Base-by-base conservation (phyloP, 352 stramenopile species). In the Pythium angustatum region DNA sequence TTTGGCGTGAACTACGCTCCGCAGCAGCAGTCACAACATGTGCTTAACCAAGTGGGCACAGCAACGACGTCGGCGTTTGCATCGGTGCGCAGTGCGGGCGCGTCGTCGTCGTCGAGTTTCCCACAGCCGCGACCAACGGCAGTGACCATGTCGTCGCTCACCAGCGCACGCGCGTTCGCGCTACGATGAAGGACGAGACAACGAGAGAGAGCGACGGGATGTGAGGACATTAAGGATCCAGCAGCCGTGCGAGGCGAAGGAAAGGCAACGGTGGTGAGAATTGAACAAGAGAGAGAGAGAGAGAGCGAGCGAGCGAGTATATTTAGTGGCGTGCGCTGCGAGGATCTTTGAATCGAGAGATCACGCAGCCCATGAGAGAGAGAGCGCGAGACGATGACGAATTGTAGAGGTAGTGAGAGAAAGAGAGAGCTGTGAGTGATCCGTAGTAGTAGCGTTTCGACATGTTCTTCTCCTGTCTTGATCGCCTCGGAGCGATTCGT, bases 111-210 rank as follows among this genome's bases (percentile, higher is more conserved):
- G n/a, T n/a, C n/a, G n/a, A n/a, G n/a, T n/a, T n/a, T n/a, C n/a
- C n/a, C n/a, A n/a, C n/a, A n/a, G n/a, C 43, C 17, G 14, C 28
- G 8, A 36, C 41, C 28, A 21, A 43, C 45, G 21, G 9, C 21
- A 45, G 22, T 54, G 10, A 28, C 28, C 30, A 44, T 45, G 27
- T 14, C 33, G 38, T 38, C 43, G 10, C 49, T 49, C n/a, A 53
- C 33, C 6, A 66, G 47, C 40, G 65, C 66, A 8, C 44, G 66
- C 17, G 49, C 59, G 31, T 72, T 68, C 41, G 54, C 66, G 5
- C 41, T 72, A 30, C 53, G 66, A 49, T 72, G 54, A 61, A 60
- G 9, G 2, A 5, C 27, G 11, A 28, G 48, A 55, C 38, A 4
- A 26, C 11, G 8, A 5, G 31, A 21, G 30, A 30, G 17, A 9